Percentiles rank a stretch among this genome's conserved stretches.
These are phyloP conservation scores for Penicillium paxilli DNA, from an alignment of 495 filamentous ascomycete genomes.

Conservation along the genomic window DNA sequence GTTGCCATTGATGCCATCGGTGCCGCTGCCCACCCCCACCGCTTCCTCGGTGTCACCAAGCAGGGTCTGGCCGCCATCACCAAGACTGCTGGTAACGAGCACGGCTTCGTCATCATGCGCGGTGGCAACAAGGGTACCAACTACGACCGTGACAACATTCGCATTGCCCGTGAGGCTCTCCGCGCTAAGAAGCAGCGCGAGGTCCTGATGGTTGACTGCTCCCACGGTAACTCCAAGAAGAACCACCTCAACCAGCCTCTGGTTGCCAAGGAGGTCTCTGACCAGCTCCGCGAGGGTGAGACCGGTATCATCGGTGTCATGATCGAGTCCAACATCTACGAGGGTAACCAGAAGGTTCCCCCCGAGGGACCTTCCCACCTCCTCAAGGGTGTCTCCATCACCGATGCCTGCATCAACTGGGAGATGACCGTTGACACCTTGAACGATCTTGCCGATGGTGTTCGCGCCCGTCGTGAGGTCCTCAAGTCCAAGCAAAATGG, in stretches of 20 bases:
- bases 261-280: conserved; percentile 77
- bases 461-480: conserved; percentile 65
- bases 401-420: conserved; percentile 97
- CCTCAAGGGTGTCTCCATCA: conserved; percentile 94
- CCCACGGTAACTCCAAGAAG: conserved; percentile 74
- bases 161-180: conserved; percentile 74
- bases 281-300: conserved; percentile 86
- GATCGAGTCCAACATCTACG: conserved; percentile 97
- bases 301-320: conserved; percentile 91
- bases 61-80: conserved; percentile 95
- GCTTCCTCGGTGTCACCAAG: conserved; percentile 99
- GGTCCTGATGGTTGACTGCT: conserved; percentile 97
- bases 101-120: conserved; percentile 94
- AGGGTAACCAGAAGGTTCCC: conserved; percentile 93
- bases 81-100: conserved; percentile 86
- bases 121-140: conserved; percentile 94
- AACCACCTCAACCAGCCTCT: conserved; percentile 84
- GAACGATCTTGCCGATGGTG: conserved; percentile 83
- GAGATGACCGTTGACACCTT: conserved; percentile 80
- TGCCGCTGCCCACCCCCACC: conserved; percentile 84
- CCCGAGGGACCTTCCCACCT: conserved; percentile 74
- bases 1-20: conserved; percentile 98
- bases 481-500: conserved; percentile 30
- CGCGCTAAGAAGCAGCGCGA: conserved; percentile 82
- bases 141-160: conserved; percentile 83